A percentile compares a stretch with the other conserved stretches of the same genome.
Evolutionary conservation across 805 yeast species (phyloP).

Genomic region (Metschnikowia borealis): DNA sequence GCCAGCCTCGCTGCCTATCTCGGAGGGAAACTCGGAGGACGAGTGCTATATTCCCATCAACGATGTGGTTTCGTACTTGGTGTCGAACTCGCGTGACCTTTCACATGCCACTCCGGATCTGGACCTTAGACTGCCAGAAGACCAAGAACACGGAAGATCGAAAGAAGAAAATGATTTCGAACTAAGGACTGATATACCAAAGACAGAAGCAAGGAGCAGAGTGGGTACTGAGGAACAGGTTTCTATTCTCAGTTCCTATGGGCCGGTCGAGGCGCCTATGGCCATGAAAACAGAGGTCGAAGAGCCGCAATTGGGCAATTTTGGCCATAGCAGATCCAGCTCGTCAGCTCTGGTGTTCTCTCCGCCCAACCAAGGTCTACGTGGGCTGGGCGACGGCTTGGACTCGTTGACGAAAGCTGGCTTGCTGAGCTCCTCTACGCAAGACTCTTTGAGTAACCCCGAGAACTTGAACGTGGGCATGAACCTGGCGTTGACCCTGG

Average conservation of each 20-base stretch:
- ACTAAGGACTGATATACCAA: no score
- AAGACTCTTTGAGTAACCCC: not conserved
- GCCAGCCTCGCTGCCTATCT: not conserved
- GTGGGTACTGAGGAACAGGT: not conserved
- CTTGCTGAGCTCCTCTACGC: not conserved
- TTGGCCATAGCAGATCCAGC: slow-evolving; percentile 1
- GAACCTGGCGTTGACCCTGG: not conserved
- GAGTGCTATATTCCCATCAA: slow-evolving; percentile 38
- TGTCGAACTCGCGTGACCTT: slow-evolving; percentile 22
- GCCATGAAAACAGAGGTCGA: not conserved
- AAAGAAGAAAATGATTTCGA: no score
- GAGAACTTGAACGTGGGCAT: not conserved
- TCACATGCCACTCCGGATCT: not conserved
- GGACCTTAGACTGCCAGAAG: not conserved
- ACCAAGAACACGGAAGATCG: not conserved
- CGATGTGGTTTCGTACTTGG: slow-evolving; percentile 41
- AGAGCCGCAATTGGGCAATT: not conserved
- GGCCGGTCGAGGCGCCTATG: not conserved
- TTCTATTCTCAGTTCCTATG: not conserved
- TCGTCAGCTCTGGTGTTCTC: slow-evolving; percentile 2
- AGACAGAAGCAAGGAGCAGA: not conserved
- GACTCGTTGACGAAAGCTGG: not conserved
- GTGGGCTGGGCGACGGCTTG: not conserved
- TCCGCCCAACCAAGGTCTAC: not conserved
- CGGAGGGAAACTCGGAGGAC: slow-evolving; percentile 3